Conservation (phyloP, 2,329 filamentous ascomycete genomes). For the Penicillium sp. region DNA sequence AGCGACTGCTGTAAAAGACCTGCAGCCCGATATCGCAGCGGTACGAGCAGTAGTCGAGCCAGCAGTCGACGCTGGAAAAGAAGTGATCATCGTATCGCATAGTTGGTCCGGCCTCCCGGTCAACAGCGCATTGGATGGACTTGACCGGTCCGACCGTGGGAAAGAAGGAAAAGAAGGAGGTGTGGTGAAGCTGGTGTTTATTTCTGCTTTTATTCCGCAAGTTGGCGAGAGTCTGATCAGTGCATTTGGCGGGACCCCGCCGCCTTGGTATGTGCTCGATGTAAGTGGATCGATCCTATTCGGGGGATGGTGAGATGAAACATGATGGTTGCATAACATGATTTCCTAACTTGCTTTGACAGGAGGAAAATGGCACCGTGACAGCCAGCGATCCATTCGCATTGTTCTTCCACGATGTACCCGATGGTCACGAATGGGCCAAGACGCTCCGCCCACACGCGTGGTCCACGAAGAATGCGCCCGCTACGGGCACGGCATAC, state of each 20-base stretch:
- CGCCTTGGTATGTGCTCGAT: conserved; percentile 34
- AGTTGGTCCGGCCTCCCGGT: conserved; percentile 43
- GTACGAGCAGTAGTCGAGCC: conserved; percentile 35
- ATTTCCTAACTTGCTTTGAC: background rate
- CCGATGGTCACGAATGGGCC: conserved; percentile 32
- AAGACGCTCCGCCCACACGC: conserved; percentile 34
- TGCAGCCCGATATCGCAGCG: conserved; percentile 36
- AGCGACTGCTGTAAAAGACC: conserved; percentile 22
- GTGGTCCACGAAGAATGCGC: conserved; percentile 31
- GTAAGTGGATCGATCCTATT: conserved; percentile 21
- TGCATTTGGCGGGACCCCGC: conserved; percentile 31
- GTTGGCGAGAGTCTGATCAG: conserved; percentile 35
- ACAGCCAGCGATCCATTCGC: conserved; percentile 26
- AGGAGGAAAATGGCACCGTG: conserved; percentile 30
- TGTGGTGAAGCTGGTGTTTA: conserved; percentile 36
- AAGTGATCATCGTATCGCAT: conserved; percentile 37
- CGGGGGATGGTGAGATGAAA: too few species aligned
- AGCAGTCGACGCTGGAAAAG: conserved; percentile 31
- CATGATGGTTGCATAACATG: background rate
- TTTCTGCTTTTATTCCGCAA: conserved; percentile 38
- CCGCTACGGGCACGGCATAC: conserved; percentile 32
- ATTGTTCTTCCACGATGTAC: conserved; percentile 37
- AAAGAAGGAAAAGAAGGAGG: conserved; percentile 33
- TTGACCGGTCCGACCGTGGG: conserved; percentile 33
- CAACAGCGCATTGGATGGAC: conserved; percentile 36